Base-by-base conservation (phyloP, 768 basidiomycete genomes). In the Mycena rebaudengoi region DNA sequence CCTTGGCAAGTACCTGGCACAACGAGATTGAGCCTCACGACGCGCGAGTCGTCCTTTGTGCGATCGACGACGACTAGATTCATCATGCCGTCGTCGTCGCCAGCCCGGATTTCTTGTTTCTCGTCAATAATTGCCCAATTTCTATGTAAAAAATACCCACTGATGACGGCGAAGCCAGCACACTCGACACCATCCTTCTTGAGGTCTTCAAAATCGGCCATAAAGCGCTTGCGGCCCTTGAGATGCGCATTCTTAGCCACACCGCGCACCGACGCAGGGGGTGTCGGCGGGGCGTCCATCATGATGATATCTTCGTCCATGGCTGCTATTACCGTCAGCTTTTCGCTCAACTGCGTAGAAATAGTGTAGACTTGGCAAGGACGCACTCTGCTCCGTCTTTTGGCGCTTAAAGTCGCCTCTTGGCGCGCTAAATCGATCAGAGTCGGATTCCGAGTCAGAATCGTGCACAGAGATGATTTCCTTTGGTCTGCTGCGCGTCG, bases 81-180 rank as follows among this genome's bases (percentile, higher is more conserved):
- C n/a, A 91, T 74, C n/a, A 83, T 80, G 16, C 88, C 88, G 65
- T 90, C 89, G 50, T 90, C 89, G 26, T 90, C 88, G 26, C 88
- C 88, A 25, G 79, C 44, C 28, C 76, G 71, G n/a, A 88, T 70
- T 51, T 74, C 89, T 91, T n/a, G n/a, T n/a, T n/a, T 69, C 13
- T 8, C n/a, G 30, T 16, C 7, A 26, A 16, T 30, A 40, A 20
- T 32, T 13, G 37, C 5, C 25, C 40, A 48, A 41, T 26, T 29
- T 28, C 13, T 11, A 57, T 20, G 7, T 16, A 41, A 41, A 39
- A 18, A 35, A 21, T 20, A 74, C 81, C 40, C 64, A 87, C 88
- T 76, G 55, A 76, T 76, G 28, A 88, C 60, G 33, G 70, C 70
- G 58, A 86, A 70, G 5, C 78, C 79, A 41, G 79, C 73, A 7